Conservation (phyloP, 257 asterid species). For the Orobanche coerulescens region DNA sequence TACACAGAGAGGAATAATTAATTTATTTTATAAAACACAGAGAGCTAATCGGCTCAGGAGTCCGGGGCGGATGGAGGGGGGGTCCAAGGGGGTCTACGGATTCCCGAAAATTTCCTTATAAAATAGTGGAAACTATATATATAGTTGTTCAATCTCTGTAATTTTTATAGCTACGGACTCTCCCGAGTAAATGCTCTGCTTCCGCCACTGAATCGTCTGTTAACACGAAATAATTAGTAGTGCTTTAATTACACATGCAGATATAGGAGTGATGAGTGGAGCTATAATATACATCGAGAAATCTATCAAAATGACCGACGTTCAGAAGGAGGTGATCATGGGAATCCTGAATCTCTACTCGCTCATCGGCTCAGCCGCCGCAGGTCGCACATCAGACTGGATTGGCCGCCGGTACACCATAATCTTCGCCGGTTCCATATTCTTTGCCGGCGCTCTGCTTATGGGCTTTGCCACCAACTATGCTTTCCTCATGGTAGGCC, state of each 20-base stretch:
- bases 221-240: too few relatives aligned
- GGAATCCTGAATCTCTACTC: conserved; percentile 47
- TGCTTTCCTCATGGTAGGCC: conserved; percentile 59
- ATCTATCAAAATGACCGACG: conserved; percentile 31
- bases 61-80: too few relatives aligned
- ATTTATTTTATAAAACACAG: too few relatives aligned
- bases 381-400: conserved; percentile 58
- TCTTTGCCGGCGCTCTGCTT: conserved; percentile 50
- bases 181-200: too few relatives aligned
- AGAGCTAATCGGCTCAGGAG: too few relatives aligned
- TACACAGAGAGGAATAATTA: too few relatives aligned
- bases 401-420: conserved; percentile 54
- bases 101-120: too few relatives aligned
- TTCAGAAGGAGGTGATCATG: conserved; percentile 35
- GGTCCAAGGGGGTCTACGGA: too few relatives aligned
- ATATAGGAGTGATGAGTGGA: conserved; percentile 72
- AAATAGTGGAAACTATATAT: too few relatives aligned
- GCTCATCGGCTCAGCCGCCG: conserved; percentile 52
- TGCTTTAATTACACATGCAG: conserved; percentile 36
- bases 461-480: conserved; percentile 60
- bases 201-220: too few relatives aligned
- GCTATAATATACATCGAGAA: conserved; percentile 41
- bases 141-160: too few relatives aligned
- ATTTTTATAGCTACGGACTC: too few relatives aligned
- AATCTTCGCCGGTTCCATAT: conserved; percentile 48